A percentile compares a stretch with the other conserved stretches of the same genome.
Evolutionary conservation across 169 alveolate genomes (phyloP).

Genomic region (Plasmodium blacklocki): DNA sequence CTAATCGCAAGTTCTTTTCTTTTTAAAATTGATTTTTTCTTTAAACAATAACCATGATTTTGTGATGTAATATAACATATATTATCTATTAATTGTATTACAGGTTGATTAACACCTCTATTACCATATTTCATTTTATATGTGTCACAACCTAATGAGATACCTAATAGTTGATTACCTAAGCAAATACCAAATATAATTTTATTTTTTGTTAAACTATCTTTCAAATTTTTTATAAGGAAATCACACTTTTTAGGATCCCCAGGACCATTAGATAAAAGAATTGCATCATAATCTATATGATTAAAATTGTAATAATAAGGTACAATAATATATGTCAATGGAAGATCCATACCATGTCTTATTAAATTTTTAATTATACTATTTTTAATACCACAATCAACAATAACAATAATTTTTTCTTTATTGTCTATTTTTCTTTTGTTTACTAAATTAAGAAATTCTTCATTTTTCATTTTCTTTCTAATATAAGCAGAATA

Average conservation of each 20-base stretch:
- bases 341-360: constrained; percentile 57
- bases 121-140: constrained; percentile 90
- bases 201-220: constrained; percentile 78
- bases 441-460: constrained; percentile 46
- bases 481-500: constrained; percentile 17
- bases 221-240: constrained; percentile 80
- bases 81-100: constrained; percentile 88
- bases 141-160: constrained; percentile 90
- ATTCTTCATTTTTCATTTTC: constrained; percentile 32
- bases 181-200: constrained; percentile 91
- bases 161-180: constrained; percentile 90
- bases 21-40: constrained; percentile 54
- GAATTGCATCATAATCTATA: constrained; percentile 89
- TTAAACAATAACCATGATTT: constrained; percentile 90
- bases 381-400: constrained; percentile 91
- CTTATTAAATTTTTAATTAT: constrained; percentile 83
- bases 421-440: constrained; percentile 30
- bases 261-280: constrained; percentile 92
- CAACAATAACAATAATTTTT: constrained; percentile 86
- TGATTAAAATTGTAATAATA: constrained; percentile 82
- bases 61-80: constrained; percentile 91
- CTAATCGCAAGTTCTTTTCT: constrained; percentile 77
- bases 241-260: constrained; percentile 84
- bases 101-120: constrained; percentile 93
- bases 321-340: constrained; percentile 84